These are phyloP conservation scores for Malbranchea cinnamomea DNA, from an alignment of 2,329 filamentous ascomycete species.

Conservation along the genomic window DNA sequence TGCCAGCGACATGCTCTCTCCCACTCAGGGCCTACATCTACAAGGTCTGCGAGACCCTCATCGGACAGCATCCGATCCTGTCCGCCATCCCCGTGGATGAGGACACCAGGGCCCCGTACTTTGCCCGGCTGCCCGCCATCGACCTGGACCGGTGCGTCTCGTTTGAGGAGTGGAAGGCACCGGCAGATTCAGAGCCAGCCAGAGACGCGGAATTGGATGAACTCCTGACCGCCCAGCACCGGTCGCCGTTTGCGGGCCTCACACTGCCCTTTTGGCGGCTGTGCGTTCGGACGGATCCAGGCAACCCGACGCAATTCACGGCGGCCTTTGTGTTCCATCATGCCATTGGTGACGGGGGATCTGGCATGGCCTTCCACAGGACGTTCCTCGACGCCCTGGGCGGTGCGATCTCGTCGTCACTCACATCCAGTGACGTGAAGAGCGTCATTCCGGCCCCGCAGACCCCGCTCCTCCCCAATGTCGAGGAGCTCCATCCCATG, in stretches of 20 bases:
- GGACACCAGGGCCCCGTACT: constrained; percentile 26
- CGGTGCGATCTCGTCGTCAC: constrained; percentile 1
- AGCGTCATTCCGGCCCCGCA: constrained; percentile 13
- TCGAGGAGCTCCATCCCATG: constrained; percentile 28
- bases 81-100: constrained; percentile 29
- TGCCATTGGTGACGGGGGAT: constrained; percentile 32
- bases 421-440: constrained; percentile 10
- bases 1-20: constrained; percentile 14
- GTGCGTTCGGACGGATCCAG: constrained; percentile 18
- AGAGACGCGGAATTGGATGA: constrained; percentile 28
- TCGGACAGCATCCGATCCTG: constrained; percentile 28
- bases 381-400: constrained; percentile 26
- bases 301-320: constrained; percentile 21
- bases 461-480: constrained; percentile 22
- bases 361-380: constrained; percentile 31
- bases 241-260: constrained; percentile 21
- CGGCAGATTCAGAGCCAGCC: constrained; percentile 11
- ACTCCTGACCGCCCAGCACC: constrained; percentile 28
- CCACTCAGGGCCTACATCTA: constrained; percentile 21
- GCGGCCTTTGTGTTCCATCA: constrained; percentile 35
- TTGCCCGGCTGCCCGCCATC: constrained; percentile 29
- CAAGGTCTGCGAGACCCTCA: constrained; percentile 21
- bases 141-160: constrained; percentile 25
- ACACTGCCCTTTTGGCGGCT: constrained; percentile 32
- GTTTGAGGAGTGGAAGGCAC: constrained; percentile 17